Evolutionary conservation across 2,329 filamentous ascomycete genomes (phyloP).

Genomic region (Massarina eburnea): DNA sequence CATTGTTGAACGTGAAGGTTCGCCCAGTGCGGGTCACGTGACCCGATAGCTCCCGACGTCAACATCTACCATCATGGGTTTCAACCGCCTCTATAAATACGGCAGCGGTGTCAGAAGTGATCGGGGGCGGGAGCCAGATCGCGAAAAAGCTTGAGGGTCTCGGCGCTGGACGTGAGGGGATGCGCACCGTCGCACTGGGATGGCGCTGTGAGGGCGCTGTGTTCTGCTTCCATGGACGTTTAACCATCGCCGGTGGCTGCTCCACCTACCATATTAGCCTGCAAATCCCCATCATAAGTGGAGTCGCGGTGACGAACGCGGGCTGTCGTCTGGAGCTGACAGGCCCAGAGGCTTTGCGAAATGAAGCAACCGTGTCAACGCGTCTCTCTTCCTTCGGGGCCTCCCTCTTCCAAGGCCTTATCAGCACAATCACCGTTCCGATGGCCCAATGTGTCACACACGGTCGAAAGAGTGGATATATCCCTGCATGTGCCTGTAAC

Average conservation of each 20-base stretch:
- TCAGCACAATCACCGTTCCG: neutral
- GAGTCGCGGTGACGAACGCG: neutral
- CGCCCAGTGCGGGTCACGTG: no score
- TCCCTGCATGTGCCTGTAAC: conserved; percentile 11
- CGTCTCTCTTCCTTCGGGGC: no score
- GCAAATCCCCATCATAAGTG: neutral
- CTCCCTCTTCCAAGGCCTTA: neutral
- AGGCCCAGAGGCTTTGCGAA: no score
- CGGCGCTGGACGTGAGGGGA: neutral
- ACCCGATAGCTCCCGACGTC: no score
- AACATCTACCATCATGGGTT: no score
- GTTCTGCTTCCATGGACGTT: conserved; percentile 1
- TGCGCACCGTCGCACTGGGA: no score
- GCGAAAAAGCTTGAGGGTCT: neutral
- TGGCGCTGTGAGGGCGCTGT: neutral
- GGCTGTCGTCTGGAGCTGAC: neutral
- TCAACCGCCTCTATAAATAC: no score
- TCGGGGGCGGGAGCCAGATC: no score
- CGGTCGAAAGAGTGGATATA: neutral
- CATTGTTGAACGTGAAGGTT: no score
- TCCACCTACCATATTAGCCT: conserved; percentile 1
- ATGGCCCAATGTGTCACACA: neutral
- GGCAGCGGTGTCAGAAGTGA: no score
- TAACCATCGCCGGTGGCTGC: neutral
- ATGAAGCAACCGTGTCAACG: no score